These are phyloP conservation scores for Vaucheria bursata DNA, from an alignment of 352 stramenopile genomes.

Conservation along the genomic window DNA sequence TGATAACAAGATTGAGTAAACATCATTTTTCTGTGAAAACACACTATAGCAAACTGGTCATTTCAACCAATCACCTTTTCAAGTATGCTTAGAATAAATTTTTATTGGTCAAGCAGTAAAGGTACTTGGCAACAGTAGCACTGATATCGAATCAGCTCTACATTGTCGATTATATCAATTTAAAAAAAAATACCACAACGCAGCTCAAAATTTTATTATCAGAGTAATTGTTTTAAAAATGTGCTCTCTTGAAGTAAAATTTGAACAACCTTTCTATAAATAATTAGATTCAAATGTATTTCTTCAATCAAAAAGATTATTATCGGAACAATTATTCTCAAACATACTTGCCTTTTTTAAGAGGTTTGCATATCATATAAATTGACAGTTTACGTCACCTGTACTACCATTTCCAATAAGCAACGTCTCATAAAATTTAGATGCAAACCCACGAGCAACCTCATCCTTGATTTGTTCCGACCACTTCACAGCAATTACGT, in stretches of 20 bases:
- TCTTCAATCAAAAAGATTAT: slow-evolving; percentile 23
- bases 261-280: not conserved
- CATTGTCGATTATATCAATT: too few relatives aligned
- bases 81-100: too few relatives aligned
- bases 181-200: too few relatives aligned
- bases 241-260: slow-evolving; percentile 54
- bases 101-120: too few relatives aligned
- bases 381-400: not conserved
- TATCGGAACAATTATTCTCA: not conserved
- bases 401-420: slow-evolving; percentile 14
- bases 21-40: too few relatives aligned
- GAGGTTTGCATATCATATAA: not conserved
- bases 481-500: slow-evolving; percentile 75
- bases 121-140: too few relatives aligned
- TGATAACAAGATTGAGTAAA: too few relatives aligned
- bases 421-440: slow-evolving; percentile 20
- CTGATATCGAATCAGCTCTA: too few relatives aligned
- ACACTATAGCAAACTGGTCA: too few relatives aligned
- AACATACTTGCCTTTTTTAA: not conserved
- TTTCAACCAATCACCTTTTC: too few relatives aligned
- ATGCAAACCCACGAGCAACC: slow-evolving; percentile 29
- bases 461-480: slow-evolving; percentile 61
- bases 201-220: too few relatives aligned
- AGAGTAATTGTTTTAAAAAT: not conserved
- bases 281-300: not conserved